Base-by-base conservation (phyloP, 176 grass and related monocot genomes). In the Melocanna baccifera region DNA sequence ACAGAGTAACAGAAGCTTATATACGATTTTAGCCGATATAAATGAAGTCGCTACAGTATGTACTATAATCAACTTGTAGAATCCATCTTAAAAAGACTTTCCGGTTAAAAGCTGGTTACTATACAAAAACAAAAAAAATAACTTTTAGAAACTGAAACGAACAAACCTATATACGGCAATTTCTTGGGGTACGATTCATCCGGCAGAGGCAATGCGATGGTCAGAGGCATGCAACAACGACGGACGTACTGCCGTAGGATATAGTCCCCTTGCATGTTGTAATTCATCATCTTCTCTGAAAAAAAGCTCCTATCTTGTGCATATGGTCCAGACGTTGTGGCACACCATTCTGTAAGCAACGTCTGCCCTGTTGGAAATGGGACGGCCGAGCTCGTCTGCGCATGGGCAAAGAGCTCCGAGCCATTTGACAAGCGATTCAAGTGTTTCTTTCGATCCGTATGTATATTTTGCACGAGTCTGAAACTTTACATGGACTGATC, bases 281-380 rank as follows among this genome's bases (percentile, higher is more conserved):
- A 50, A 15, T 73, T 20, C 70, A 20, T 72, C 45, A 2, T 72
- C 56, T n/a, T 51, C 41, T 51, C 42, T 63, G 66, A 41, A 51
- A 79, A 15, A 53, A 79, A 26, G 75, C 62, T 29, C 14, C 42
- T n/a, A 50, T 79, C 75, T 79, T 79, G 29, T 29, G 74, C 72
- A 77, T 85, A 37, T 22, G 29, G 75, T 51, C 47, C 9, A 6
- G 66, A 34, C 30, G 55, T 80, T 64, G 76, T 12, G 9, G 30
- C 67, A 11, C 84, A 52, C 76, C 55, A 72, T 22, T 66, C 45
- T 55, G 71, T 19, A 25, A 84, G 81, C 70, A 84, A 84, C 58
- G 42, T 75, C 16, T 55, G 45, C 71, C 34, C 75, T 40, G 52
- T 32, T 71, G 66, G 19, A 36, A 39, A 61, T 15, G 28, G 25